A percentile compares a stretch with the other conserved stretches of the same genome.
phyloP scores from a whole-genome alignment of 768 basidiomycete genomes.

The Mycena metata region DNA sequence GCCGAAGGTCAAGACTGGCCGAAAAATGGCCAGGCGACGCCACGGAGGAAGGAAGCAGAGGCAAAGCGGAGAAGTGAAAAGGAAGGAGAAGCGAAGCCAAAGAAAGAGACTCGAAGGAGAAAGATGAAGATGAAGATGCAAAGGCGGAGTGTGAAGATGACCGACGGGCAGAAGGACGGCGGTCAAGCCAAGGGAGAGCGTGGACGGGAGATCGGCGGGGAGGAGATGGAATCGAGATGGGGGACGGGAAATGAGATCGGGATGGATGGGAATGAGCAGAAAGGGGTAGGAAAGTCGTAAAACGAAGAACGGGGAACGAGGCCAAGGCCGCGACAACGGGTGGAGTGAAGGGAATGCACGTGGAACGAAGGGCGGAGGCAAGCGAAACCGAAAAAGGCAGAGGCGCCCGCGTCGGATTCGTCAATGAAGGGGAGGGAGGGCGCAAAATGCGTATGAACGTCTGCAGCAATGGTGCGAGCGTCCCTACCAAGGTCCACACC shows the following conservation, averaged over 20 bases:
- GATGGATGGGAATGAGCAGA: neutral
- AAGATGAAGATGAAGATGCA: neutral
- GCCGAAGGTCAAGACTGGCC: neutral
- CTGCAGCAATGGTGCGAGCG: no score
- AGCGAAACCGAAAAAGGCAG: no score
- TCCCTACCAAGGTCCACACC: no score
- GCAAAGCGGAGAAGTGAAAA: neutral
- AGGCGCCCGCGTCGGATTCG: no score
- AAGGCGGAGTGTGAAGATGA: neutral
- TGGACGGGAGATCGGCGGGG: neutral
- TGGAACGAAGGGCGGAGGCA: no score
- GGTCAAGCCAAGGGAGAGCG: no score
- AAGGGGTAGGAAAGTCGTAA: neutral
- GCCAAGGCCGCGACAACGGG: no score
- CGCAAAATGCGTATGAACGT: no score
- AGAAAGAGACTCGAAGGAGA: neutral
- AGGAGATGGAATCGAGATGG: neutral
- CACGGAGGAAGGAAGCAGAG: neutral
- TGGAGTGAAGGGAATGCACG: no score
- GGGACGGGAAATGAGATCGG: neutral
- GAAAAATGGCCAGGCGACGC: neutral
- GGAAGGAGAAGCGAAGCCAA: no score
- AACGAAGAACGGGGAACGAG: neutral
- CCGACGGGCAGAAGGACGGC: conserved; percentile 1
- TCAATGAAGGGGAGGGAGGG: no score